phyloP scores from a whole-genome alignment of 2,329 filamentous ascomycete species.

The Aspergillus melleus region DNA sequence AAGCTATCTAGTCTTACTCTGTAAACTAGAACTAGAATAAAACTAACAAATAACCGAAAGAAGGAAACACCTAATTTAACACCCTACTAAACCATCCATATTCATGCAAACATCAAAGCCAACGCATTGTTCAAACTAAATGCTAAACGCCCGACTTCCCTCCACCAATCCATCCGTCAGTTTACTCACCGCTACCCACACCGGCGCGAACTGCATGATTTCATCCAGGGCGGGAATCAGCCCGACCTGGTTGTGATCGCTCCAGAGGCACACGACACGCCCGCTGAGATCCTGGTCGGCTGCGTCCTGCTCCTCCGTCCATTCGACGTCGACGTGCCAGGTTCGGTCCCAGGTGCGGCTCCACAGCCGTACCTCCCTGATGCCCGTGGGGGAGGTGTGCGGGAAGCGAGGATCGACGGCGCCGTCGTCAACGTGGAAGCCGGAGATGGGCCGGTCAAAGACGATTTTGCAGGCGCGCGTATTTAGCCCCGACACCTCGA shows the following conservation, averaged over 20 bases:
- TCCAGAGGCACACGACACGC: conserved; percentile 78
- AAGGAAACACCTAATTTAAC: too few species aligned
- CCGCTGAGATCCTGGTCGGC: conserved; percentile 55
- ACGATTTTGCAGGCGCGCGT: conserved; percentile 75
- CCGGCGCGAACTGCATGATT: conserved; percentile 70
- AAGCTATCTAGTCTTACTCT: too few species aligned
- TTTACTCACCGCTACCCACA: conserved; percentile 79
- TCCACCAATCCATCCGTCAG: conserved; percentile 76
- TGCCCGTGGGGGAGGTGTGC: conserved; percentile 61
- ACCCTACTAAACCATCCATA: too few species aligned
- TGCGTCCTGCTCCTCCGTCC: conserved; percentile 41
- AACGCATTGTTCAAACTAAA: background rate
- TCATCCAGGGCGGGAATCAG: conserved; percentile 84
- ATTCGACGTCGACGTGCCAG: conserved; percentile 75
- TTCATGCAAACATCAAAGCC: too few species aligned
- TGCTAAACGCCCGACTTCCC: conserved; percentile 65
- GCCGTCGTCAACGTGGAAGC: conserved; percentile 64
- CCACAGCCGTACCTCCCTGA: conserved; percentile 74
- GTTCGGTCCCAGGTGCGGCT: conserved; percentile 73
- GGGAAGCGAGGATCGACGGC: conserved; percentile 65
- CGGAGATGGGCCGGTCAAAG: conserved; percentile 67
- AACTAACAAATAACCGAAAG: too few species aligned
- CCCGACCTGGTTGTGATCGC: conserved; percentile 71
- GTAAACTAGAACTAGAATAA: too few species aligned
- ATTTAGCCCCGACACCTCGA: conserved; percentile 70